phyloP scores from a whole-genome alignment of 257 asterid species.

The Solanum lycopersicoides region DNA sequence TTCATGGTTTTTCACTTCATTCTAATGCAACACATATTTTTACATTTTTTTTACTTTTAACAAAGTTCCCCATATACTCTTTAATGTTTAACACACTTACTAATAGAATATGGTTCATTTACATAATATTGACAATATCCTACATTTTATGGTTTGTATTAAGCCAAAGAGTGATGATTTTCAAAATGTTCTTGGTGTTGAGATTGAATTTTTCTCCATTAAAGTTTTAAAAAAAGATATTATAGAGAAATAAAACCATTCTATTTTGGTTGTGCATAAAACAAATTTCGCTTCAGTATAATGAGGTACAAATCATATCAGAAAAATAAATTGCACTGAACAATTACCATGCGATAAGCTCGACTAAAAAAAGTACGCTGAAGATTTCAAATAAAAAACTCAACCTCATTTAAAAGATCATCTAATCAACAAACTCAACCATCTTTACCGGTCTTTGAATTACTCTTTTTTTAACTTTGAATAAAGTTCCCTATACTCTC shows the following conservation, averaged over 20 bases:
- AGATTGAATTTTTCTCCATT: neutral
- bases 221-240: neutral
- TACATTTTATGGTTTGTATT: neutral
- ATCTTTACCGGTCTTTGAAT: neutral
- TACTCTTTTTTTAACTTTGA: neutral
- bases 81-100: neutral
- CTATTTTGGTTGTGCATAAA: too few species aligned
- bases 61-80: neutral
- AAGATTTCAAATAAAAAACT: fast-evolving
- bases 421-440: neutral
- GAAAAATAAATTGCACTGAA: fast-evolving
- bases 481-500: neutral
- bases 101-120: neutral
- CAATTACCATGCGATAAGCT: fast-evolving
- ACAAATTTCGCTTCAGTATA: neutral
- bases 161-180: neutral
- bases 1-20: neutral
- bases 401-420: neutral
- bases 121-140: neutral
- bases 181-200: neutral
- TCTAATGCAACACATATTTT: neutral
- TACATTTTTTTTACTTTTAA: neutral
- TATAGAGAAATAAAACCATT: neutral
- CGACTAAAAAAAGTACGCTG: neutral
- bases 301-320: neutral